A percentile compares a stretch with the other conserved stretches of the same genome.
Conservation (phyloP, 2,329 filamentous ascomycete genomes). For the Anthostomella pinea region DNA sequence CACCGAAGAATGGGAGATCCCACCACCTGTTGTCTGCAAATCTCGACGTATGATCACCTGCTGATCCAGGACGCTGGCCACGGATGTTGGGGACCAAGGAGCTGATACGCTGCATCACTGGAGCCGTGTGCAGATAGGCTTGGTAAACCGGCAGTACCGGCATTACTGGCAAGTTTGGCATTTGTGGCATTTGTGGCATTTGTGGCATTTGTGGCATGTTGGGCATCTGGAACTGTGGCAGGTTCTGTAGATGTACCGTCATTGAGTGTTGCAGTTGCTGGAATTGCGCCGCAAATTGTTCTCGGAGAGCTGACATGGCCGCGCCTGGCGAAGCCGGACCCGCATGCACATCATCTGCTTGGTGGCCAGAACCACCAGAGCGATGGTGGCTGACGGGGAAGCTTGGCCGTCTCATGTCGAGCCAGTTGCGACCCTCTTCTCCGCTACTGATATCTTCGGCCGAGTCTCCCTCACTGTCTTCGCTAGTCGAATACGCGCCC, state of each 20-base stretch:
- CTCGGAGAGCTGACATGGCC: conserved; percentile 67
- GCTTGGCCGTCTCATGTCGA: conserved; percentile 36
- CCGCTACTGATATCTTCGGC: conserved; percentile 37
- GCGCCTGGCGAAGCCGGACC: conserved; percentile 55
- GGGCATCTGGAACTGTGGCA: conserved; percentile 60
- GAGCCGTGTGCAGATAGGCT: conserved; percentile 55
- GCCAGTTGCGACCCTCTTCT: conserved; percentile 39
- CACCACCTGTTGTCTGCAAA: conserved; percentile 61
- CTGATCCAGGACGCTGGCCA: conserved; percentile 47
- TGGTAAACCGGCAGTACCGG: conserved; percentile 70
- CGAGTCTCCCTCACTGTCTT: conserved; percentile 33
- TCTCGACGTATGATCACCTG: conserved; percentile 39
- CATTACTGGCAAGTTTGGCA: conserved; percentile 54
- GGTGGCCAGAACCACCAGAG: conserved; percentile 20
- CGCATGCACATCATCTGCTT: conserved; percentile 31
- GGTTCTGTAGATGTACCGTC: conserved; percentile 62
- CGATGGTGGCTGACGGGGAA: conserved; percentile 19
- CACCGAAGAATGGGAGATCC: conserved; percentile 55
- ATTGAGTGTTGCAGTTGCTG: conserved; percentile 74
- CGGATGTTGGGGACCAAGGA: conserved; percentile 68
- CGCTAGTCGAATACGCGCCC: conserved; percentile 39
- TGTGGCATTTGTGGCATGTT: conserved; percentile 63
- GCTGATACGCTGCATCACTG: conserved; percentile 69
- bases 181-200: conserved; percentile 53
- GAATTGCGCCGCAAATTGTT: conserved; percentile 70